Evolutionary conservation across 805 yeast genomes (phyloP), one percentile per base, ranked within the genome.

Genomic region (Candida insectalens): DNA sequence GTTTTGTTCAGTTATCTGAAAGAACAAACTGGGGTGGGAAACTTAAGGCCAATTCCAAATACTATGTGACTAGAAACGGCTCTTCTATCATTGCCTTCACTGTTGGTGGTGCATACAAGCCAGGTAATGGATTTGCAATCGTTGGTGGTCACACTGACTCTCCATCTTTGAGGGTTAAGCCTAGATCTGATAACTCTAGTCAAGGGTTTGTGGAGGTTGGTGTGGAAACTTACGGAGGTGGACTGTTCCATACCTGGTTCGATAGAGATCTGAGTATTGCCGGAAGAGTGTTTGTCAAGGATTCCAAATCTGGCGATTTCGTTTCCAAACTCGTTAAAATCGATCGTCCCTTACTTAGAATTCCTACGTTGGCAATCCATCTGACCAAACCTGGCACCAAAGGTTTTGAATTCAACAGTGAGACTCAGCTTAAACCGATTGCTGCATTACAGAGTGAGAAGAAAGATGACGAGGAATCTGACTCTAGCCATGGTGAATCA

Each of bases 101-200:
- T 2, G 78, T 85, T 14, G 96, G 96, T 25, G 68, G 68, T 2
- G 51, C 73, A 31, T 83, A 82, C 75, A 48, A 54, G 34, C 77
- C 82, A 3, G 95, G 95, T 8, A 76, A 79, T 41, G 89, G 95
- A 7, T 66, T 87, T 40, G 74, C 96, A 4, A 77, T 92, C 34
- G 81, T 88, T 23, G 98, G 97, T 13, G 95, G 96, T 2, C 98
- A 89, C 57, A 88, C 96, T 0, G 98, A 89, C 56, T 83, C 95
- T 4, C 97, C 97, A 8, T 76, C 84, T 21, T 65, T 89, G 43
- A 71, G 94, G 51, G 73, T 89, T 44, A 92, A 89, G 60, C 98
- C 98, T 9, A 65, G 81, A 20, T 82, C 95, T 17, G 75, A 77
- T 50, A 73, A 71, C 44, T 55, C 62, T 8, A 61, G 66, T 13